phyloP scores from a whole-genome alignment of 1,139 yeast genomes.

The Diutina siamensis region DNA sequence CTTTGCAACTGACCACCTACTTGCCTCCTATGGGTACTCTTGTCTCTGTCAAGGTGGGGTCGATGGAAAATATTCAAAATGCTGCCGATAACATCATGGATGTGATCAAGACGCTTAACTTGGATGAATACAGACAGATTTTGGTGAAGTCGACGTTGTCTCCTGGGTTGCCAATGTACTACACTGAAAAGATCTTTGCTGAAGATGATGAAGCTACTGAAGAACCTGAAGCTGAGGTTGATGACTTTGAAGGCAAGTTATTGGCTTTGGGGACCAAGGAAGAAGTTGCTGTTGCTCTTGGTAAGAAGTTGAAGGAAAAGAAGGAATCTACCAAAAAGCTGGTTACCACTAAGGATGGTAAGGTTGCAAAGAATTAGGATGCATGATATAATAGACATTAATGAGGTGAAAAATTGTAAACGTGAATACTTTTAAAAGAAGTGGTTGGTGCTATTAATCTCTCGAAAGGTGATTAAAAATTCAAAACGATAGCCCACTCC shows the following conservation, averaged over 20 bases:
- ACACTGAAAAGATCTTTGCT: slow-evolving; percentile 47
- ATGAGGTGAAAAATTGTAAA: background rate
- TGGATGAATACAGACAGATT: slow-evolving; percentile 48
- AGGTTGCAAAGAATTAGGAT: slow-evolving; percentile 1
- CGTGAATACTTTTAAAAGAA: too few species aligned
- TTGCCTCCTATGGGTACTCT: slow-evolving; percentile 69
- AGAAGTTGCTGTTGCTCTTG: slow-evolving; percentile 39
- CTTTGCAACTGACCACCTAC: slow-evolving; percentile 47
- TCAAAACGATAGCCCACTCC: slow-evolving; percentile 3
- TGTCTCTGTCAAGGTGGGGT: slow-evolving; percentile 58
- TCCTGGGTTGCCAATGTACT: slow-evolving; percentile 77
- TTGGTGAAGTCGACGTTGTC: slow-evolving; percentile 61
- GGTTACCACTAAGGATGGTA: slow-evolving; percentile 2
- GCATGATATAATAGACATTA: background rate
- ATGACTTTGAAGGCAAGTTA: slow-evolving; percentile 56
- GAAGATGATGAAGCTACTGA: slow-evolving; percentile 12
- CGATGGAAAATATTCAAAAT: slow-evolving; percentile 20
- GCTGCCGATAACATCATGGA: slow-evolving; percentile 10
- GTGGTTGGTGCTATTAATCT: too few species aligned
- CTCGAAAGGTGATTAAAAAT: too few species aligned
- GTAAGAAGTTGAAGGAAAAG: slow-evolving; percentile 19
- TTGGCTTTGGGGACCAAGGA: slow-evolving; percentile 72
- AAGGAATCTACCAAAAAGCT: slow-evolving; percentile 6
- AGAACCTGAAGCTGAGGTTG: slow-evolving; percentile 12
- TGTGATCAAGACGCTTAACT: slow-evolving; percentile 27